Evolutionary conservation across 2,329 filamentous ascomycete species (phyloP), one percentile per base, ranked within the genome.

Genomic region (Claviceps maximensis): DNA sequence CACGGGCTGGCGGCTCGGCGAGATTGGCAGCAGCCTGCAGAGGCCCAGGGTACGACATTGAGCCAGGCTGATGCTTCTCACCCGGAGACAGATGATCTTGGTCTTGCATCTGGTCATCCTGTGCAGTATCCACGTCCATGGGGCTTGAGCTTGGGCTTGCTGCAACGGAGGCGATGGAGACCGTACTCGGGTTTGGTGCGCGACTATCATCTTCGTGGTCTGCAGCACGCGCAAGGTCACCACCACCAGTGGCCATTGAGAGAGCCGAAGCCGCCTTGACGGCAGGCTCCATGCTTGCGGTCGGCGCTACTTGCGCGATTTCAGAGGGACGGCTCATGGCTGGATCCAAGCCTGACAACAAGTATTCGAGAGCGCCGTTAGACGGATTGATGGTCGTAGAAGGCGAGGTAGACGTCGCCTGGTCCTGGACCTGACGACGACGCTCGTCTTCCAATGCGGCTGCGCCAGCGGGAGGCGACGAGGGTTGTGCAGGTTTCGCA

Each of bases 271-370:
- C 60, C 7, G 66, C 63, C 55, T 71, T 73, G 46, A 66, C 61
- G 2, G 68, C 67, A 8, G 69, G 61, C 25, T 74, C 71, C 63
- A 74, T 73, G 48, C 68, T 65, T 19, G 71, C 70, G 13, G 71
- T 73, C 1, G 72, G 69, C 50, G 68, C 70, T 33, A 63, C 53
- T 57, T 64, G 70, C n/a, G 75, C 72, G 57, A 71, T 73, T 63
- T 81, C 78, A 53, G 74, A 69, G n/a, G 76, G 69, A 55, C 76
- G 77, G 63, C 76, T 80, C 69, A 82, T 76, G 48, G 70, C 70
- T 56, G 75, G 67, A 25, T 73, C 71, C 53, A 69, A 73, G 46
- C 74, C 74, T 38, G 77, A 75, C 69, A 81, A 73, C 48, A 82
- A 68, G 21, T 76, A 76, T 23, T 73, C 70, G 31, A 82, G 66